Evolutionary conservation across 441 rosid species (phyloP).

Genomic region (Pelargonium australe): DNA sequence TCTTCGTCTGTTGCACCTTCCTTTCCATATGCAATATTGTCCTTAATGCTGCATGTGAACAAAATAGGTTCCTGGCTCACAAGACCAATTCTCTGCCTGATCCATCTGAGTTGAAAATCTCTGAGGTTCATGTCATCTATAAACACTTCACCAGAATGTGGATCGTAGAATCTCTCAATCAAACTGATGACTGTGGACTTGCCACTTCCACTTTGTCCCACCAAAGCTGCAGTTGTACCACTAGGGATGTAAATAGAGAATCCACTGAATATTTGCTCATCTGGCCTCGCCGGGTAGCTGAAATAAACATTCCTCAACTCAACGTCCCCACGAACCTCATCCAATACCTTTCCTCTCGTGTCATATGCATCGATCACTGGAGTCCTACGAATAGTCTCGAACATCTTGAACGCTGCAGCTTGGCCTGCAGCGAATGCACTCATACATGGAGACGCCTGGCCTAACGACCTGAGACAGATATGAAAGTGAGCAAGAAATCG

Average conservation of each 20-base stretch:
- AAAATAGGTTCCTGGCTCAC: constrained; percentile 71
- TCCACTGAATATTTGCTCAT: constrained; percentile 59
- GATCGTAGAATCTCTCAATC: constrained; percentile 76
- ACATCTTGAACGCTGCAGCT: constrained; percentile 76
- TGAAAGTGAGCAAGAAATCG: constrained; percentile 33
- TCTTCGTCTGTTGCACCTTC: constrained; percentile 49
- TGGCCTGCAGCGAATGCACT: constrained; percentile 62
- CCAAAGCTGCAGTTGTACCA: constrained; percentile 61
- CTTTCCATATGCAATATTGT: constrained; percentile 71
- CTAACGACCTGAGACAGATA: constrained; percentile 38
- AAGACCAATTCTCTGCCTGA: constrained; percentile 58
- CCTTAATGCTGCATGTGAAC: constrained; percentile 51
- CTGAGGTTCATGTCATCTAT: constrained; percentile 48
- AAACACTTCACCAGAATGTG: constrained; percentile 58
- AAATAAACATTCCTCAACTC: constrained; percentile 60
- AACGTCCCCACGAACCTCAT: constrained; percentile 46
- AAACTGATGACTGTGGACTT: constrained; percentile 73
- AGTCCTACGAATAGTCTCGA: constrained; percentile 50
- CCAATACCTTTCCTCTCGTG: constrained; percentile 38
- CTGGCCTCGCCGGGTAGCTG: constrained; percentile 52
- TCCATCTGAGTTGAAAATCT: constrained; percentile 55
- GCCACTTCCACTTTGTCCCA: constrained; percentile 80
- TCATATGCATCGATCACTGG: constrained; percentile 58
- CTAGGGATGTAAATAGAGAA: constrained; percentile 49
- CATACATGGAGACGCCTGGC: constrained; percentile 62